Conservation (phyloP, 2,329 filamentous ascomycete species). For the Lizonia empirigonia region DNA sequence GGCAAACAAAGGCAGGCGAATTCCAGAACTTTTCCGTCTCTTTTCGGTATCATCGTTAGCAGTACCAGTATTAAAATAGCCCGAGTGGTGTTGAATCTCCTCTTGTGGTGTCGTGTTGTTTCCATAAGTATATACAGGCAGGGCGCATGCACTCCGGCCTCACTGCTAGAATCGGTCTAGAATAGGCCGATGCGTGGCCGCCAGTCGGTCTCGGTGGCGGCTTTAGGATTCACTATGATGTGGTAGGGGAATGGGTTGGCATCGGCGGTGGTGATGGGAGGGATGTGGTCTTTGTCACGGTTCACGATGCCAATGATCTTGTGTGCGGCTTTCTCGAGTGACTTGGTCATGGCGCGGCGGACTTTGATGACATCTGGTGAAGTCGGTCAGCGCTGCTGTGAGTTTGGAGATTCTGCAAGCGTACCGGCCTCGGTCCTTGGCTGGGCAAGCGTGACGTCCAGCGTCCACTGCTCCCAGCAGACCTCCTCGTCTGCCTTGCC, state of each 20-base stretch:
- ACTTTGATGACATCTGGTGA: conserved; percentile 82
- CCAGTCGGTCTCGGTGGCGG: conserved; percentile 68
- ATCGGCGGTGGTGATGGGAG: conserved; percentile 90
- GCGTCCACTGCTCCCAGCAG: conserved; percentile 95
- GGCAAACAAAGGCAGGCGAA: background rate
- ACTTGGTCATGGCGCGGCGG: conserved; percentile 87
- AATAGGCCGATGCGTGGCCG: conserved; percentile 71
- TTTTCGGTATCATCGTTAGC: conserved; percentile 14
- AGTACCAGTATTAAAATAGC: background rate
- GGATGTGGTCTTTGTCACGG: conserved; percentile 91
- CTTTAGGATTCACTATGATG: conserved; percentile 83
- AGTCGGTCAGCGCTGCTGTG: conserved; percentile 4
- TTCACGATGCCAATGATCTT: conserved; percentile 90
- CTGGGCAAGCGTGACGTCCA: conserved; percentile 91
- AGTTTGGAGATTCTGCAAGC: conserved; percentile 33
- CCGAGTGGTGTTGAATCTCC: conserved; percentile 33
- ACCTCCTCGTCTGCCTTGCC: conserved; percentile 85
- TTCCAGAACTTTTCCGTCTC: conserved; percentile 27
- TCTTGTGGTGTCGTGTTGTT: conserved; percentile 16
- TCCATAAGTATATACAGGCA: conserved; percentile 30
- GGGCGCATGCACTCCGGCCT: conserved; percentile 8
- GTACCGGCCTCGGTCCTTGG: conserved; percentile 85
- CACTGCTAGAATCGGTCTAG: conserved; percentile 15
- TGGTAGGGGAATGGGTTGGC: conserved; percentile 95
- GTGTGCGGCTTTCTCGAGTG: conserved; percentile 82